These are phyloP conservation scores for Neurospora intermedia DNA, from an alignment of 495 filamentous ascomycete genomes.

Conservation along the genomic window DNA sequence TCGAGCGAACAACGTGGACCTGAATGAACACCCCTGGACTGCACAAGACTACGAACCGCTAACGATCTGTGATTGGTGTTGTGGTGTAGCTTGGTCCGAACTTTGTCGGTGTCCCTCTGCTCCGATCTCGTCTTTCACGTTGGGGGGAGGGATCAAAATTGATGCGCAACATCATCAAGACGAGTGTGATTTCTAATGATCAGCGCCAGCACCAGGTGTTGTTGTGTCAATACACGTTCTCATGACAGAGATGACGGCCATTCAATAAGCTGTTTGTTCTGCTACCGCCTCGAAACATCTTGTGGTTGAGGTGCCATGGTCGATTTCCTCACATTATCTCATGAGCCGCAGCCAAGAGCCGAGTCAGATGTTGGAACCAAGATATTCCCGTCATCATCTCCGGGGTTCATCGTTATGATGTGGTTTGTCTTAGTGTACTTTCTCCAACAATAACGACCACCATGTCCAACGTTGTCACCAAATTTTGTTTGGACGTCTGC, in stretches of 20 bases:
- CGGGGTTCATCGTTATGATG: neutral
- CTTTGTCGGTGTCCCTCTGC: neutral
- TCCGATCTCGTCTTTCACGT: neutral
- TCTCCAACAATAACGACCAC: neutral
- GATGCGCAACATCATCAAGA: neutral
- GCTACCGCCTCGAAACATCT: neutral
- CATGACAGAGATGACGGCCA: neutral
- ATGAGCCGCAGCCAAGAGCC: neutral
- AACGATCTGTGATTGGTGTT: neutral
- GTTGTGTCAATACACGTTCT: neutral
- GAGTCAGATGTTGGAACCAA: neutral
- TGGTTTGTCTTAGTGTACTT: neutral
- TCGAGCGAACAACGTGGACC: neutral
- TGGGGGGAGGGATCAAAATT: neutral
- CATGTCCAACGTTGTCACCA: neutral
- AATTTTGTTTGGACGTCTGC: neutral
- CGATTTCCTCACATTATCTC: neutral
- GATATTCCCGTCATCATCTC: neutral
- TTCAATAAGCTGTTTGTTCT: neutral
- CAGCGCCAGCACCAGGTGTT: neutral
- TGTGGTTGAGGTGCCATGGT: neutral
- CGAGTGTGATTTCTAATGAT: neutral
- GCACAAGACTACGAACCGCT: neutral
- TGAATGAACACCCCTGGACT: neutral
- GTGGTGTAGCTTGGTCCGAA: neutral